A percentile compares a stretch with the other conserved stretches of the same genome.
Conservation (phyloP, 2,329 filamentous ascomycete genomes). For the Periconia digitata region DNA sequence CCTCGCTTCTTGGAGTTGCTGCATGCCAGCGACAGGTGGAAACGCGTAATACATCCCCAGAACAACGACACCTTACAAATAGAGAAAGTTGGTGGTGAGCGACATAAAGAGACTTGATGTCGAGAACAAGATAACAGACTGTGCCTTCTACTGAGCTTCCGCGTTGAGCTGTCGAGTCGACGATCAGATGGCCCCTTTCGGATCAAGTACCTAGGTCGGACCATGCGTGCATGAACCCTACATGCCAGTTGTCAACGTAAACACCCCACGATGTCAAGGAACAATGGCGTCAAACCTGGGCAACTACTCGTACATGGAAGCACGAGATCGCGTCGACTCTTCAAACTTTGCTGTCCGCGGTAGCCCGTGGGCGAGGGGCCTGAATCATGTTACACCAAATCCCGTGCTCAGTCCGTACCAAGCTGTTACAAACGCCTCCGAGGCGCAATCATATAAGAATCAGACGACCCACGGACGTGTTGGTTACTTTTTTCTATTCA, state of each 20-base stretch:
- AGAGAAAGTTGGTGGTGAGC: background rate
- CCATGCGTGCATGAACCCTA: background rate
- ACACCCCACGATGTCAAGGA: background rate
- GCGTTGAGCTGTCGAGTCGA: background rate
- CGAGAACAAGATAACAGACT: background rate
- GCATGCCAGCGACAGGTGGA: background rate
- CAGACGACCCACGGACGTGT: background rate
- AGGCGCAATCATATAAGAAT: slow-evolving; percentile 1
- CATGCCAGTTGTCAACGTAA: background rate
- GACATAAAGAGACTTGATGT: background rate
- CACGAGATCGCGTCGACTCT: too few species aligned
- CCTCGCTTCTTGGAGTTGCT: background rate
- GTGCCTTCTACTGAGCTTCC: background rate
- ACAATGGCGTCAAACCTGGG: background rate
- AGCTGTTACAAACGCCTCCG: background rate
- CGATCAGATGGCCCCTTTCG: background rate
- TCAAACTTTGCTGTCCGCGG: too few species aligned
- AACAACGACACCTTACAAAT: background rate
- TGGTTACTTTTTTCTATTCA: background rate
- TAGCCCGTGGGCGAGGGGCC: too few species aligned
- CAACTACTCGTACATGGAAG: too few species aligned
- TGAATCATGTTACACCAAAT: background rate
- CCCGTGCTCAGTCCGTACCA: background rate
- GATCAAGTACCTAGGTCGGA: background rate
- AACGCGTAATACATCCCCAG: background rate